Evolutionary conservation across 2,329 filamentous ascomycete species (phyloP), one percentile per base, ranked within the genome.

Genomic region (Trichoderma sp.): DNA sequence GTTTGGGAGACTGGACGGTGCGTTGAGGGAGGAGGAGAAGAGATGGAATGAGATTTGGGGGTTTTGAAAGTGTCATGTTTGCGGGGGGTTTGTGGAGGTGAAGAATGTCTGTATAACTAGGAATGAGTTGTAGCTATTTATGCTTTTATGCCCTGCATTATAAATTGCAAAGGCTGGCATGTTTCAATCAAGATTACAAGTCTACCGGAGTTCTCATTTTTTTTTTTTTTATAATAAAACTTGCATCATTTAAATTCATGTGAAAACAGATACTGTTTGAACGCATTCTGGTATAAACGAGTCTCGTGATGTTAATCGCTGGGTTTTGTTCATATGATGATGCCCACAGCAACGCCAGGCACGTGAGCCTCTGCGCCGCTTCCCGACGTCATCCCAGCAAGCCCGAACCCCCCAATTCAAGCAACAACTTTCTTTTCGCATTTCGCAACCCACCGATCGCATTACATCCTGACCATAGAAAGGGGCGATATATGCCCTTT

Each of bases 1-100:
- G 66, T 89, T 90, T 74, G 92, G 92, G 1, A 82, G 82, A 43
- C 81, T 93, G 26, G 81, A 86, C 59, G 88, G 88, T 1, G 88
- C 90, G 5, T 76, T 93, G 73, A 83, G 87, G 66, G 81, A 82
- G 37, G 84, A 88, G 70, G 81, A 83, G 69, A 79, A 79, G 73
- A 79, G 86, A 61, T 94, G 91, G 91, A 81, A 82, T 26, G 83
- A 88, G 72, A 87, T 94, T 55, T 92, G 90, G 90, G 85, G 83
- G 0, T 77, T 80, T 28, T 73, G 68, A 58, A 46, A 10, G 11
- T 4, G 7, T 30, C 14, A 4, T 34, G 13, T 2, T 30, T 1
- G 51, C n/a, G 5, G 1, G 16, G 5, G 7, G 10, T 21, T 34
- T 24, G 0, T 11, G 18, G 14, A 61, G 26, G 16, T 26, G 24